phyloP scores from a whole-genome alignment of 2,329 filamentous ascomycete species.

The Sporothrix brunneoviolacea region DNA sequence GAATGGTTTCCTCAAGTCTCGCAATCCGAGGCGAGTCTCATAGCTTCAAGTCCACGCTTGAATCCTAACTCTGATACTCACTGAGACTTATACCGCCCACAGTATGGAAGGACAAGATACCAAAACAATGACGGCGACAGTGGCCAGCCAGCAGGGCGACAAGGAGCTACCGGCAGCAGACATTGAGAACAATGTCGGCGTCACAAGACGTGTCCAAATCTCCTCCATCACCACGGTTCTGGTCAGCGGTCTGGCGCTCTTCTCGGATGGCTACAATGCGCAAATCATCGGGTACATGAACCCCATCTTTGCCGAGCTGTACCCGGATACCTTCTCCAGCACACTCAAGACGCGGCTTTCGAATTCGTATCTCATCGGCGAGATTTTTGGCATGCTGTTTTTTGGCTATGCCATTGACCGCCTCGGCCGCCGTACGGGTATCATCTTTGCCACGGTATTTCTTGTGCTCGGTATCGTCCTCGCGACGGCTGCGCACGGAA shows the following conservation, averaged over 20 bases:
- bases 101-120: too few species aligned
- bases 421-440: conserved; percentile 42
- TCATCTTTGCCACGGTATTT: conserved; percentile 39
- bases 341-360: conserved; percentile 44
- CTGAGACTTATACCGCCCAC: too few species aligned
- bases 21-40: too few species aligned
- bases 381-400: conserved; percentile 49
- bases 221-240: not conserved
- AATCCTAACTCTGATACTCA: too few species aligned
- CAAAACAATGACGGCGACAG: too few species aligned
- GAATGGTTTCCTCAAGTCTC: too few species aligned
- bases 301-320: conserved; percentile 34
- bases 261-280: conserved; percentile 25
- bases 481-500: conserved; percentile 39
- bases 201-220: too few species aligned
- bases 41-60: too few species aligned
- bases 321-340: conserved; percentile 35
- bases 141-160: too few species aligned
- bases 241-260: not conserved
- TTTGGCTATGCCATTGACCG: conserved; percentile 46
- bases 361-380: conserved; percentile 49
- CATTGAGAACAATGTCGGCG: too few species aligned
- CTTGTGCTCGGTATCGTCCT: conserved; percentile 38
- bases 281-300: conserved; percentile 40
- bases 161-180: too few species aligned